These are phyloP conservation scores for Hortaea werneckii DNA, from an alignment of 2,329 filamentous ascomycete genomes.

Conservation along the genomic window DNA sequence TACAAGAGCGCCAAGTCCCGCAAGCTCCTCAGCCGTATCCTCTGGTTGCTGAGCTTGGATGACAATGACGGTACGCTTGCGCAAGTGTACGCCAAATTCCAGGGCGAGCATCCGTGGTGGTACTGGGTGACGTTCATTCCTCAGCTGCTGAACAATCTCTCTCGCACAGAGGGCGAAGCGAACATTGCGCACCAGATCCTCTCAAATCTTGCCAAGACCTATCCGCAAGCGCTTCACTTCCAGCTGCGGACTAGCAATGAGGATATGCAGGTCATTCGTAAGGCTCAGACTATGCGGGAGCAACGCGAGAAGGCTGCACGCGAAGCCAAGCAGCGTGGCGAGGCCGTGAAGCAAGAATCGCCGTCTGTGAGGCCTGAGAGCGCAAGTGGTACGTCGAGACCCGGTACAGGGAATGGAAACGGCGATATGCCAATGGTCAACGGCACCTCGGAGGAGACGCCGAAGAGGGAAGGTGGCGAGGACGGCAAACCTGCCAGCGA, in stretches of 20 bases:
- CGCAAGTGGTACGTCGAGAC: slow-evolving; percentile 31
- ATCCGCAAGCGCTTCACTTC: slow-evolving; percentile 91
- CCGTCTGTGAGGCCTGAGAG: slow-evolving; percentile 23
- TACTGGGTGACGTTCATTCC: slow-evolving; percentile 99
- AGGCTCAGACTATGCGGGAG: slow-evolving; percentile 54
- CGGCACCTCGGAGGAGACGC: slow-evolving; percentile 17
- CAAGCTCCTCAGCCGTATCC: slow-evolving; percentile 82
- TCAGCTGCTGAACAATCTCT: slow-evolving; percentile 82
- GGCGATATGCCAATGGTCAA: slow-evolving; percentile 26
- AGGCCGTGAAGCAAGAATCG: slow-evolving; percentile 25
- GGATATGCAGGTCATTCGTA: slow-evolving; percentile 87
- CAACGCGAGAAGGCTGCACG: slow-evolving; percentile 42
- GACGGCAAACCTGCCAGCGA: slow-evolving; percentile 28
- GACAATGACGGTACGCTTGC: slow-evolving; percentile 76
- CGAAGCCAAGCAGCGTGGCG: slow-evolving; percentile 51
- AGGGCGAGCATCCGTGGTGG: slow-evolving; percentile 95
- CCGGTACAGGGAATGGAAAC: slow-evolving; percentile 31
- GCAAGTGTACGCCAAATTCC: slow-evolving; percentile 85
- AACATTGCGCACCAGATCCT: slow-evolving; percentile 77
- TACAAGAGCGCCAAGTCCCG: slow-evolving; percentile 97
- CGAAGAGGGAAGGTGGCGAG: slow-evolving; percentile 28
- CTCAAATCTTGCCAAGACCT: slow-evolving; percentile 87
- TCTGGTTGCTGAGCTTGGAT: slow-evolving; percentile 92
- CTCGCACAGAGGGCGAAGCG: slow-evolving; percentile 67
- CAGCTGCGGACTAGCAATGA: slow-evolving; percentile 86